A percentile compares a stretch with the other conserved stretches of the same genome.
Conservation (phyloP, 2,329 filamentous ascomycete species). For the Hypoxylon sp. region DNA sequence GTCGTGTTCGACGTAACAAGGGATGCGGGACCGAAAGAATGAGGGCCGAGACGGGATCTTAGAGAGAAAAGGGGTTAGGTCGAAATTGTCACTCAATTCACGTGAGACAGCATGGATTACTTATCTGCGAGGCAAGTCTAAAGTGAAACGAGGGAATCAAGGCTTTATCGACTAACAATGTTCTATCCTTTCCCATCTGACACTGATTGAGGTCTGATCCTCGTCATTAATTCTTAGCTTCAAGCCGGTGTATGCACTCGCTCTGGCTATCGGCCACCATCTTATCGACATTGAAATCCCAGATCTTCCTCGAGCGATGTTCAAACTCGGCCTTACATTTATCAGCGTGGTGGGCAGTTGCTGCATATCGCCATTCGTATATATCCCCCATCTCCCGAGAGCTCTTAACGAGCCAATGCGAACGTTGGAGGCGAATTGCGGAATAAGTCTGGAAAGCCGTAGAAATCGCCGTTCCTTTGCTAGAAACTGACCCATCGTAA, state of each 20-base stretch:
- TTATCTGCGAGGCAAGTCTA: too few relatives aligned
- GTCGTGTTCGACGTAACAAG: too few relatives aligned
- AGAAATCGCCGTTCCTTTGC: neutral
- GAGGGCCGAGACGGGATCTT: too few relatives aligned
- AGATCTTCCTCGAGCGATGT: slow-evolving; percentile 55
- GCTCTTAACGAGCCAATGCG: slow-evolving; percentile 61
- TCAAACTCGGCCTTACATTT: slow-evolving; percentile 59
- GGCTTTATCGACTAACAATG: neutral
- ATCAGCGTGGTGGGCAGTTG: slow-evolving; percentile 54
- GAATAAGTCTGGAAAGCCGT: slow-evolving; percentile 59
- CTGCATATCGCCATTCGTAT: slow-evolving; percentile 57
- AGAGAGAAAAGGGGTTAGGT: too few relatives aligned
- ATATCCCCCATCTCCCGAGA: slow-evolving; percentile 58
- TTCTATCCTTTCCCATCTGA: too few relatives aligned
- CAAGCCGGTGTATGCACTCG: neutral
- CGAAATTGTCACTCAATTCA: neutral
- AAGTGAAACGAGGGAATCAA: too few relatives aligned
- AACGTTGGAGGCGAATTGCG: slow-evolving; percentile 57
- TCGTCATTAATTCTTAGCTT: neutral
- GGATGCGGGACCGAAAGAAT: too few relatives aligned
- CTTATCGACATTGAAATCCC: slow-evolving; percentile 56
- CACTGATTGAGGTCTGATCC: neutral
- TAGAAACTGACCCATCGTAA: slow-evolving; percentile 39
- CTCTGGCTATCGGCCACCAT: slow-evolving; percentile 52
- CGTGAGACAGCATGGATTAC: too few relatives aligned